Base-by-base conservation (phyloP, 2,329 filamentous ascomycete species). In the Amylocarpus encephaloides region DNA sequence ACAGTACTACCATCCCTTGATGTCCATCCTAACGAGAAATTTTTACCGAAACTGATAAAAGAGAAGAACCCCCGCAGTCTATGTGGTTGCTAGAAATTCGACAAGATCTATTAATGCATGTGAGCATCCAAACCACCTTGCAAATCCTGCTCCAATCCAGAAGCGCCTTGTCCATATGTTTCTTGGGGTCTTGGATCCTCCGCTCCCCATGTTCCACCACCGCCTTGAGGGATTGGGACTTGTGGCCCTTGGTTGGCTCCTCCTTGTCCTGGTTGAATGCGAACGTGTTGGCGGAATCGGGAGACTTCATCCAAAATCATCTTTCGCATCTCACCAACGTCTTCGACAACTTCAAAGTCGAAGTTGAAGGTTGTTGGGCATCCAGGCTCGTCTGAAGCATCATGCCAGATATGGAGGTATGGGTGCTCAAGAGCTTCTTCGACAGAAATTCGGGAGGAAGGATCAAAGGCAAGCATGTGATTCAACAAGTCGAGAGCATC, bases 321-420 rank as follows among this genome's bases (percentile, higher is more conserved):
- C 70, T 85, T 84, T 67, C 93, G 88, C 91, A 98, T 97, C 61
- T 96, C 88, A 18, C 77, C 79, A 16, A 98, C 90, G 40, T 97
- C 93, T 47, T 98, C 92, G 35, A 96, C 82, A n/a, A 95, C 84
- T 69, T 98, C 93, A 65, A 98, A 98, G 68, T 92, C 86, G 74
- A 98, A 98, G 75, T 98, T 91, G 72, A 98, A 98, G 15, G 89
- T 91, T 13, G 86, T 88, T 0, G 91, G 91, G 73, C 92, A 97
- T 58, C 85, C 81, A 16, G 93, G 93, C 74, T 98, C 93, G 71
- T 98, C 93, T 3, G 87, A 91, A 46, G 91, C 88, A 63, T 98
- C 93, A 73, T 98, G 93, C 93, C 93, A 64, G 73, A 98, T 96
- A 66, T 92, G 82, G 49, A 98, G 79, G 72, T 98, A 98, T 32